phyloP scores from a whole-genome alignment of 1,284 basidiomycete species.

The Ceratobasidium sp. region DNA sequence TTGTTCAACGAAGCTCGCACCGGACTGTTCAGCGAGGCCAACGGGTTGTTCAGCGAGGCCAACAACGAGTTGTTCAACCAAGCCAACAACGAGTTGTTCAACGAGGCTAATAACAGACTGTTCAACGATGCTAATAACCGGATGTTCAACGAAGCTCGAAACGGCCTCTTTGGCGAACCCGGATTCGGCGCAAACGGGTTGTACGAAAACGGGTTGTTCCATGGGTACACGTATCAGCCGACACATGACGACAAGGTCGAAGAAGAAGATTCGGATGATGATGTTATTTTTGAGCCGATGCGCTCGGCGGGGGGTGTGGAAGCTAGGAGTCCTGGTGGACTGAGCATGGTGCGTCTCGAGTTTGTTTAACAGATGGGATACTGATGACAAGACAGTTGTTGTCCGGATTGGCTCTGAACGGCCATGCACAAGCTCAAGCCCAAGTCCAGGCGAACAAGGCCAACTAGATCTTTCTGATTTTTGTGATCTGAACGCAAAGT shows the following conservation, averaged over 20 bases:
- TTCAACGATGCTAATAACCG: too few species aligned
- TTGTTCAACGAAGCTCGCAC: too few species aligned
- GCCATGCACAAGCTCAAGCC: conserved; percentile 20
- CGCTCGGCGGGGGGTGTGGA: conserved; percentile 7
- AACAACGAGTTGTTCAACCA: too few species aligned
- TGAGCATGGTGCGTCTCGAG: conserved; percentile 12
- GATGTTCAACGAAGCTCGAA: too few species aligned
- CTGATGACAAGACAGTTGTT: conserved; percentile 2
- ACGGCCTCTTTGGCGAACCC: too few species aligned
- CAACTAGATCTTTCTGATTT: background rate
- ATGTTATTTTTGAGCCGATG: conserved; percentile 40
- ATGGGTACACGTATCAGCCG: conserved; percentile 5
- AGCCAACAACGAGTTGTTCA: too few species aligned
- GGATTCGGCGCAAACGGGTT: background rate
- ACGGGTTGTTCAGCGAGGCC: too few species aligned
- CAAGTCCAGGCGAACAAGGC: background rate
- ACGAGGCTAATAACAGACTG: too few species aligned
- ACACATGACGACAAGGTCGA: conserved; percentile 6
- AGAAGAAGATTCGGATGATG: conserved; percentile 36
- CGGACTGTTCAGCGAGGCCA: too few species aligned
- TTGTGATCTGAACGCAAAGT: background rate
- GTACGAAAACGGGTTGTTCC: background rate
- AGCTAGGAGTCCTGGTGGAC: background rate
- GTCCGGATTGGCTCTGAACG: conserved; percentile 32
- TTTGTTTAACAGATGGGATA: background rate